Percentiles rank a stretch among this genome's conserved stretches.
These are phyloP conservation scores for Dryas drummondii DNA, from an alignment of 306 rosid species.

Conservation along the genomic window DNA sequence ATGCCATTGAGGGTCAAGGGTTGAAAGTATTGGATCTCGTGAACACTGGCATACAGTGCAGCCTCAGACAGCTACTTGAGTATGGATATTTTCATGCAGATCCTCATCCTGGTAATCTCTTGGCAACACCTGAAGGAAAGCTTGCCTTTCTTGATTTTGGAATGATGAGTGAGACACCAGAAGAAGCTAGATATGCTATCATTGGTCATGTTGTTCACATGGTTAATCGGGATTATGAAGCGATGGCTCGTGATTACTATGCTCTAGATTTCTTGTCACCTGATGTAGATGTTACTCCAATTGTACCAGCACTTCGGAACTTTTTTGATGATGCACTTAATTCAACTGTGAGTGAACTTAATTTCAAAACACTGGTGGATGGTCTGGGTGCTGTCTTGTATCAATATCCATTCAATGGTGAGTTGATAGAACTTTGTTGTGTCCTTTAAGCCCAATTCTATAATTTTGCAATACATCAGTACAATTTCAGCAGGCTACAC, in stretches of 20 bases:
- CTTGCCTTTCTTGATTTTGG: slow-evolving; percentile 98
- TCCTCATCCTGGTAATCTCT: slow-evolving; percentile 99
- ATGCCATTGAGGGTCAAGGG: slow-evolving; percentile 87
- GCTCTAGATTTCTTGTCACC: slow-evolving; percentile 78
- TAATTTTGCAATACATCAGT: background rate
- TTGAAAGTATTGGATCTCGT: slow-evolving; percentile 81
- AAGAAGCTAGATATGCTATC: slow-evolving; percentile 83
- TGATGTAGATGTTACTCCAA: slow-evolving; percentile 84
- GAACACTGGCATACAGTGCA: slow-evolving; percentile 86
- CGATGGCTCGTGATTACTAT: slow-evolving; percentile 96
- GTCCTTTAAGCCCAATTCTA: slow-evolving; percentile 6
- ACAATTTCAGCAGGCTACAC: background rate
- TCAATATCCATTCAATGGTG: slow-evolving; percentile 90
- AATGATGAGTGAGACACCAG: slow-evolving; percentile 99
- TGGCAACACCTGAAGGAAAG: slow-evolving; percentile 94
- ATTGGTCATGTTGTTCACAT: slow-evolving; percentile 96
- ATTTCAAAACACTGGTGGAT: slow-evolving; percentile 91
- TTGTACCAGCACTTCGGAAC: slow-evolving; percentile 78
- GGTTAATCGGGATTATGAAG: slow-evolving; percentile 96
- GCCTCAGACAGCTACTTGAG: slow-evolving; percentile 91
- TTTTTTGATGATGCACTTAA: slow-evolving; percentile 89
- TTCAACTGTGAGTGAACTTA: slow-evolving; percentile 86
- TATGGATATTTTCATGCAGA: slow-evolving; percentile 97
- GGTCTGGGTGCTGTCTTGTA: slow-evolving; percentile 92
- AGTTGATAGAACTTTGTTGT: slow-evolving; percentile 34